A percentile compares a stretch with the other conserved stretches of the same genome.
These are phyloP conservation scores for Cercospora berteroae DNA, from an alignment of 2,329 filamentous ascomycete genomes.

Conservation along the genomic window DNA sequence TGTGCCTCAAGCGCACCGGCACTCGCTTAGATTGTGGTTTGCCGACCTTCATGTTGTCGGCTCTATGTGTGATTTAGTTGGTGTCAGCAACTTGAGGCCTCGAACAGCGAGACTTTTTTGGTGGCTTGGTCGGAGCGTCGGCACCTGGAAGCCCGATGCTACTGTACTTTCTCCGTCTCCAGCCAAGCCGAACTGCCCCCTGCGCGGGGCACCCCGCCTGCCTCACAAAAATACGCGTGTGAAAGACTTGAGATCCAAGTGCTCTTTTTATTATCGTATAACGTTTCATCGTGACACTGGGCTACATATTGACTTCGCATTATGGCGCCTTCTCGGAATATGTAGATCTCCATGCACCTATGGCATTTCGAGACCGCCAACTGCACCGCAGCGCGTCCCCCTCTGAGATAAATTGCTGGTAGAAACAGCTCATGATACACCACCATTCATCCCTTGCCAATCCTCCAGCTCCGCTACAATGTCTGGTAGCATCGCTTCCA, in stretches of 20 bases:
- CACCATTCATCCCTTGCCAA: conserved; percentile 10
- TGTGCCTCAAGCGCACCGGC: conserved; percentile 85
- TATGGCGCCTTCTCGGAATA: background rate
- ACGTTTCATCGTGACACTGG: background rate
- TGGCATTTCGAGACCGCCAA: background rate
- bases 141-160: background rate
- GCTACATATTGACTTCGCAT: background rate
- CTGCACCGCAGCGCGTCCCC: background rate
- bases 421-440: background rate
- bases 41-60: conserved; percentile 35
- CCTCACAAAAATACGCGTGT: background rate
- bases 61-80: background rate
- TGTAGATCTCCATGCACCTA: background rate
- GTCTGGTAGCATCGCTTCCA: conserved; percentile 60
- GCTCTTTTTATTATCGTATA: background rate
- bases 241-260: background rate
- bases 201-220: background rate
- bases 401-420: background rate
- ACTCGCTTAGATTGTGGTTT: conserved; percentile 91
- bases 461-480: conserved; percentile 49
- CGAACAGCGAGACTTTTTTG: background rate
- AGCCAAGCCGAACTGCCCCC: background rate
- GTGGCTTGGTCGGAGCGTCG: background rate
- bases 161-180: background rate
- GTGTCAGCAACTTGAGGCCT: background rate